These are phyloP conservation scores for Apiospora saccharicola DNA, from an alignment of 2,329 filamentous ascomycete species.

Conservation along the genomic window DNA sequence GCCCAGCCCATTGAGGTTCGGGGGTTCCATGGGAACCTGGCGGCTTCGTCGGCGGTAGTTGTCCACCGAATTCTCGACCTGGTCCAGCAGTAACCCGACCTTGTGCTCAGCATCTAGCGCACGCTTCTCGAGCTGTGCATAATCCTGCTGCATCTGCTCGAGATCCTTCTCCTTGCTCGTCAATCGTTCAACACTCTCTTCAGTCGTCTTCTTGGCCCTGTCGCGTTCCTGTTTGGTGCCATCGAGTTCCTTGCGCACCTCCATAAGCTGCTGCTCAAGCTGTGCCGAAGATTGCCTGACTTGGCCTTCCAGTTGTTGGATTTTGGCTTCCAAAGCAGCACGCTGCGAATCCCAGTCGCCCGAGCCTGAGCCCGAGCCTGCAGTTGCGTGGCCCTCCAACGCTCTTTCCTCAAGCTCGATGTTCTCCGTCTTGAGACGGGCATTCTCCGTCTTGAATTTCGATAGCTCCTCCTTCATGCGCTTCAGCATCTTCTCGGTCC, in stretches of 20 bases:
- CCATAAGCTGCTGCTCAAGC: slow-evolving; percentile 75
- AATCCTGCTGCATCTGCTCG: slow-evolving; percentile 84
- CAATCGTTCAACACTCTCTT: slow-evolving; percentile 66
- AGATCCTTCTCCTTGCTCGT: slow-evolving; percentile 70
- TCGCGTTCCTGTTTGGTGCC: slow-evolving; percentile 74
- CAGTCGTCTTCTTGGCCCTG: slow-evolving; percentile 56
- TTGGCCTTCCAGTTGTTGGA: slow-evolving; percentile 73
- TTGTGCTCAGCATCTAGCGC: slow-evolving; percentile 92
- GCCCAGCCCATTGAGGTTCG: slow-evolving; percentile 38
- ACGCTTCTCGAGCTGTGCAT: slow-evolving; percentile 79
- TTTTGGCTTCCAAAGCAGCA: slow-evolving; percentile 68
- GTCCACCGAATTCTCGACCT: slow-evolving; percentile 92
- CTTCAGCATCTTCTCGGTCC: slow-evolving; percentile 98
- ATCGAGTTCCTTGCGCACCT: slow-evolving; percentile 74
- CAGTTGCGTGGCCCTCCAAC: slow-evolving; percentile 52
- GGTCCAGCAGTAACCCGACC: slow-evolving; percentile 90
- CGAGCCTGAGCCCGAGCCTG: slow-evolving; percentile 39
- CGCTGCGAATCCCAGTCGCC: slow-evolving; percentile 79
- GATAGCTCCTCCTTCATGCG: slow-evolving; percentile 98
- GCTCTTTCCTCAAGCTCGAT: slow-evolving; percentile 67
- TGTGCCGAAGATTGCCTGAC: slow-evolving; percentile 70
- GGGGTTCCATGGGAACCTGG: slow-evolving; percentile 56
- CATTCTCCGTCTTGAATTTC: slow-evolving; percentile 88
- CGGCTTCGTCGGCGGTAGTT: slow-evolving; percentile 86
- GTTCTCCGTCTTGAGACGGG: slow-evolving; percentile 83